Conservation (phyloP, 805 yeast species). For the Candida insectorum region DNA sequence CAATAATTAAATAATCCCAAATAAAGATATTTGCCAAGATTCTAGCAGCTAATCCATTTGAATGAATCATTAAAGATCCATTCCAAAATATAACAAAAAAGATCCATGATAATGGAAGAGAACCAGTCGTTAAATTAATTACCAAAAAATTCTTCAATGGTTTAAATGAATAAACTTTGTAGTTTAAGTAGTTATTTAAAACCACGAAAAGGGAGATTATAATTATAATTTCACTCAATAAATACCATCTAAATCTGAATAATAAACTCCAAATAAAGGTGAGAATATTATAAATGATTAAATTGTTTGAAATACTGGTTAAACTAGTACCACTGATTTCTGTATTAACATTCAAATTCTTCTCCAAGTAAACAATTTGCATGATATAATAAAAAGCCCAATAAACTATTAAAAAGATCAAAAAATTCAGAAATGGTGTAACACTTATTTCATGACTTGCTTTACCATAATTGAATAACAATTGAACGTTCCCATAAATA, state of each 20-base stretch:
- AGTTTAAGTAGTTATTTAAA: constrained; percentile 50
- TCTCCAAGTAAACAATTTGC: constrained; percentile 48
- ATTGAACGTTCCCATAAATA: constrained; percentile 51
- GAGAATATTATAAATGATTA: constrained; percentile 56
- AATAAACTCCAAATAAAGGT: constrained; percentile 62
- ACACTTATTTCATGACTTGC: constrained; percentile 49
- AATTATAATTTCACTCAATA: constrained; percentile 56
- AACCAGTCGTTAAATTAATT: constrained; percentile 63
- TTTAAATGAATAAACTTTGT: constrained; percentile 56
- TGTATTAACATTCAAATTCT: constrained; percentile 9
- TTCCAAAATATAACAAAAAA: constrained; percentile 78
- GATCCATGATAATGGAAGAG: constrained; percentile 74
- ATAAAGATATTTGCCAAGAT: constrained; percentile 68
- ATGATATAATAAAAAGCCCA: constrained; percentile 55
- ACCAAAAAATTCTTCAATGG: constrained; percentile 52
- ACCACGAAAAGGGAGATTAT: constrained; percentile 60
- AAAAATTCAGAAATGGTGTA: constrained; percentile 70
- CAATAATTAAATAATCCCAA: constrained; percentile 74
- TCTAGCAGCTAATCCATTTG: constrained; percentile 57
- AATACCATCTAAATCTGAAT: constrained; percentile 57
- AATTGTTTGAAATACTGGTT: constrained; percentile 38
- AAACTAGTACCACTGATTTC: constrained; percentile 12
- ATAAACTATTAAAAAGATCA: constrained; percentile 46
- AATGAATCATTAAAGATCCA: constrained; percentile 73
- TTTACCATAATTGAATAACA: constrained; percentile 51